Percentiles rank a stretch among this genome's conserved stretches.
phyloP scores from a whole-genome alignment of 768 basidiomycete species.

The Ramaria sp. region DNA sequence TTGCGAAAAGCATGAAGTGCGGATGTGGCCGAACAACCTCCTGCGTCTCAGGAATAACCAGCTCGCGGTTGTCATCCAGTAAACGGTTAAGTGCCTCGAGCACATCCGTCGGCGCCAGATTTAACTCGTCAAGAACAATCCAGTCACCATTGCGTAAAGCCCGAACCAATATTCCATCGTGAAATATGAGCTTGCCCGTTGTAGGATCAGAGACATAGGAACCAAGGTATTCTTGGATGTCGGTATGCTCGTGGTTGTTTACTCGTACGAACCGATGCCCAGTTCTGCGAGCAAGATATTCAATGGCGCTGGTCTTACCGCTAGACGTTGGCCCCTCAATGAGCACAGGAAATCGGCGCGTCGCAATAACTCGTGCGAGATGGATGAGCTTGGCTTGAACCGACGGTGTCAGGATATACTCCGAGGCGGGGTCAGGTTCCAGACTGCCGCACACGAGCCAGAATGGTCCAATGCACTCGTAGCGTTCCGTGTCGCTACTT shows the following conservation, averaged over 20 bases:
- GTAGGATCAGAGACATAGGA: conserved; percentile 89
- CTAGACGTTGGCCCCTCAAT: conserved; percentile 98
- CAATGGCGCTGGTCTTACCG: conserved; percentile 95
- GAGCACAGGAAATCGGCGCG: conserved; percentile 83
- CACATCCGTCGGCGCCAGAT: conserved; percentile 95
- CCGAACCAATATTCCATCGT: conserved; percentile 87
- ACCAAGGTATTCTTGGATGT: conserved; percentile 97
- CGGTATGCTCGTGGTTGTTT: conserved; percentile 99
- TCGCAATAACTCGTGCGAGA: conserved; percentile 84
- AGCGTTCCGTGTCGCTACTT: conserved; percentile 37
- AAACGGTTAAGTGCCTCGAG: conserved; percentile 94
- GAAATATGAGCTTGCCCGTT: conserved; percentile 91
- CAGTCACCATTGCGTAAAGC: conserved; percentile 89
- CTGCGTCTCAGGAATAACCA: conserved; percentile 91
- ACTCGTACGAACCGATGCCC: conserved; percentile 96
- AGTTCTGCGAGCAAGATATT: conserved; percentile 86
- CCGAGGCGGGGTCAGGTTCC: conserved; percentile 50
- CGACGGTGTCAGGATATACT: conserved; percentile 92
- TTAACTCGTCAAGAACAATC: conserved; percentile 97
- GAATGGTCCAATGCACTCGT: conserved; percentile 84
- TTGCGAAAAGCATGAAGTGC: conserved; percentile 96
- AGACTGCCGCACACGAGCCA: conserved; percentile 75
- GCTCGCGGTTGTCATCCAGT: conserved; percentile 93
- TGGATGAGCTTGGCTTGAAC: conserved; percentile 91
- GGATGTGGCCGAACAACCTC: conserved; percentile 91